These are phyloP conservation scores for Kodamaea hsintzibuensis DNA, from an alignment of 805 yeast species.

Conservation along the genomic window DNA sequence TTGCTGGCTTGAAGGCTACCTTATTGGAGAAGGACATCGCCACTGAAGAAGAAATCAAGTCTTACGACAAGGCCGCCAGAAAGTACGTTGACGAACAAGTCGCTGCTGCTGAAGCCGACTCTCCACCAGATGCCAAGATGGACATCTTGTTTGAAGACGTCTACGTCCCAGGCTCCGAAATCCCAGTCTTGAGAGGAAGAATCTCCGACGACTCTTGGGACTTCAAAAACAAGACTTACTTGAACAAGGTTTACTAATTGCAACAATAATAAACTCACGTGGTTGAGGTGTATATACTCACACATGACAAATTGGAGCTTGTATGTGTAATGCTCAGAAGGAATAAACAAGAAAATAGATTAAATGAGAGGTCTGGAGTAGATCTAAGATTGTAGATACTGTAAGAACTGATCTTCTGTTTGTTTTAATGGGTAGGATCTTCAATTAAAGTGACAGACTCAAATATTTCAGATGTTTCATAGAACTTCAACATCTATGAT, in stretches of 20 bases:
- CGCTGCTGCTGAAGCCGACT: constrained; percentile 88
- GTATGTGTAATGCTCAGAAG: no score
- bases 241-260: constrained; percentile 46
- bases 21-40: constrained; percentile 82
- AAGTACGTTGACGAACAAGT: constrained; percentile 93
- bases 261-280: background rate
- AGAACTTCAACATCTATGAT: no score
- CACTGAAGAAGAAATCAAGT: constrained; percentile 91
- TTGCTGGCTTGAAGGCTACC: constrained; percentile 90
- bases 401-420: no score
- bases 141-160: constrained; percentile 95
- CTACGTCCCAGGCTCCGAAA: constrained; percentile 91
- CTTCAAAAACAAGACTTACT: constrained; percentile 53
- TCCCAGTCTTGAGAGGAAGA: constrained; percentile 93
- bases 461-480: no score
- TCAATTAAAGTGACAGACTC: no score
- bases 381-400: no score
- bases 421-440: no score
- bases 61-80: constrained; percentile 95
- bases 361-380: no score
- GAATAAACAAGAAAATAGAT: no score
- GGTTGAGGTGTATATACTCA: no score
- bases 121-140: constrained; percentile 95
- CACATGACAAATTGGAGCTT: no score
- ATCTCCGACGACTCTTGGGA: constrained; percentile 94